Conservation (phyloP, 139 green algal genomes). For the Pleodorina starrii region DNA sequence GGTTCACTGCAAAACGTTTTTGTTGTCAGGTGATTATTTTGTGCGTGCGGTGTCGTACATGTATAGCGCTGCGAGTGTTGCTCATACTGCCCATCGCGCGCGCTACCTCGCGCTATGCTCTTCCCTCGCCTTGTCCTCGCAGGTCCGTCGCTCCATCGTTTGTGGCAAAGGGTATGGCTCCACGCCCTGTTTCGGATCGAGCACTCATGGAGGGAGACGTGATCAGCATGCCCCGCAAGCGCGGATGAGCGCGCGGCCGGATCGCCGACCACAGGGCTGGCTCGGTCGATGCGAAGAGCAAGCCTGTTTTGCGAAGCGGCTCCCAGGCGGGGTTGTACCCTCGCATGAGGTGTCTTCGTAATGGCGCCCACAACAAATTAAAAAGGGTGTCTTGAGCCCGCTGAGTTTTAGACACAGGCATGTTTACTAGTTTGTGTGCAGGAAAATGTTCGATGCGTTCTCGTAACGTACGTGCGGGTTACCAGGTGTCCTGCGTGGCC, state of each 20-base stretch:
- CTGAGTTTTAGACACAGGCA: too few species aligned
- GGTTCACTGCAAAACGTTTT: too few species aligned
- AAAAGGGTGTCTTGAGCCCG: too few species aligned
- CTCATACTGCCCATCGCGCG: background rate
- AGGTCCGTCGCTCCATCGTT: constrained; percentile 20
- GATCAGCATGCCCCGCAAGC: constrained; percentile 19
- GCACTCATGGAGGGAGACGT: constrained; percentile 8
- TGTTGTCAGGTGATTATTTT: too few species aligned
- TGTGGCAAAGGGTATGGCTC: constrained; percentile 25
- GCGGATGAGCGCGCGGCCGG: background rate
- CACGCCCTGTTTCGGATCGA: background rate
- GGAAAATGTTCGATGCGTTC: too few species aligned
- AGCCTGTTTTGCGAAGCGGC: background rate
- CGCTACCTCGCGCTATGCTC: background rate
- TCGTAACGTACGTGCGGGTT: too few species aligned
- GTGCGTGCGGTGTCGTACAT: background rate
- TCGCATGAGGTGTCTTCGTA: background rate
- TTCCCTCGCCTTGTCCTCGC: background rate
- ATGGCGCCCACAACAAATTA: background rate
- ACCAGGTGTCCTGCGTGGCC: too few species aligned
- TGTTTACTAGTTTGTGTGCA: too few species aligned
- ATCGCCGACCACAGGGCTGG: background rate
- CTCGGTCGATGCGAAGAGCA: background rate
- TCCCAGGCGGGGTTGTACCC: background rate
- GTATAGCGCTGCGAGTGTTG: background rate